Evolutionary conservation across 108 stramenopile genomes (phyloP).

Genomic region (Cyclotella atomus): DNA sequence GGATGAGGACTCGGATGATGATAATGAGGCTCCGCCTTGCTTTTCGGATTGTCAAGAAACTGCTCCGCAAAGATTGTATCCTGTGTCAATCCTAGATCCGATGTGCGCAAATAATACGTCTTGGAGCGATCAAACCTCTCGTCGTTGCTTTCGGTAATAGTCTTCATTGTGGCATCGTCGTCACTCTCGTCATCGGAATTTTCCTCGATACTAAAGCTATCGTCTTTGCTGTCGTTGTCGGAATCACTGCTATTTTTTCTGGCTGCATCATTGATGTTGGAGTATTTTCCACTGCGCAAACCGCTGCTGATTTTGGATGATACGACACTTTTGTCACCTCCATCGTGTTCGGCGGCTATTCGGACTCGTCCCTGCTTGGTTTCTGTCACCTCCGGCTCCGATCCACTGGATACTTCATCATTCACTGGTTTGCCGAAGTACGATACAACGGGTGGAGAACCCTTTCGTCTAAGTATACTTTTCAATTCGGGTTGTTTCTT

Average conservation of each 20-base stretch:
- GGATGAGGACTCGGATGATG: constrained; percentile 54
- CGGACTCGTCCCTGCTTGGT: not conserved
- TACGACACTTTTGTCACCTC: not conserved
- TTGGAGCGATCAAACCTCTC: constrained; percentile 21
- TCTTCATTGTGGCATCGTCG: not conserved
- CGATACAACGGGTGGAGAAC: constrained; percentile 18
- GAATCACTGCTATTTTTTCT: not conserved
- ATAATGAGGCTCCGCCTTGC: constrained; percentile 47
- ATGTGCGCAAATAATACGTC: constrained; percentile 42
- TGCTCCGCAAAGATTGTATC: constrained; percentile 47
- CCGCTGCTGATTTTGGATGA: constrained; percentile 36
- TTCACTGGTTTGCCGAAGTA: constrained; percentile 37
- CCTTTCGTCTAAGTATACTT: constrained; percentile 30
- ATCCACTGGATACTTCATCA: constrained; percentile 15
- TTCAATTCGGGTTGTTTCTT: constrained; percentile 16
- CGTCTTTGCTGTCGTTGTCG: constrained; percentile 1
- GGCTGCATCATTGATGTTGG: constrained; percentile 15
- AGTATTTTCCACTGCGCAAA: constrained; percentile 31
- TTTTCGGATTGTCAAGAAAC: constrained; percentile 30
- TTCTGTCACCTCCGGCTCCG: constrained; percentile 40
- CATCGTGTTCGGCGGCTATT: not conserved
- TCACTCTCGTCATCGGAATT: not conserved
- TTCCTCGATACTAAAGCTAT: not conserved
- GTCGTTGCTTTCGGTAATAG: not conserved
- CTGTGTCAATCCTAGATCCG: constrained; percentile 48